Evolutionary conservation across 495 filamentous ascomycete genomes (phyloP), one percentile per base, ranked within the genome.

Genomic region (Peziza echinospora): DNA sequence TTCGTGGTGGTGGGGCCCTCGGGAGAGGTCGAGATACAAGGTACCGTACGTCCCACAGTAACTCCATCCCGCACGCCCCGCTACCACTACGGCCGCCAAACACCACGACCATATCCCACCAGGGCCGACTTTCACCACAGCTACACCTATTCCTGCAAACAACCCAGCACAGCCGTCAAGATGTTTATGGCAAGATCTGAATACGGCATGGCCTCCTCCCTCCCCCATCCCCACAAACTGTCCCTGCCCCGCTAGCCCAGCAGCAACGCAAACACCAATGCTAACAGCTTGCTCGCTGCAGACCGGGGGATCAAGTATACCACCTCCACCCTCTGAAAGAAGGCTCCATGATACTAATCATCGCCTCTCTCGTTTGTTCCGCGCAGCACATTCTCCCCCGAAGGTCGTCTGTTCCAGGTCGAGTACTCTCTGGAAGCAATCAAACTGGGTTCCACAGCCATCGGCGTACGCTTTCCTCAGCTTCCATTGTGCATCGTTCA

Each of bases 131-230:
- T 21, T 71, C 51, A 41, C 66, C 62, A 37, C 43, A 46, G 34
- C 52, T 42, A 53, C 53, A 56, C 49, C 41, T 44, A 30, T 23
- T 48, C 34, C 44, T 24, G 30, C 26, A 42, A 24, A 43, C 47
- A 51, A 40, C 45, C 13, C 45, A 48, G 48, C 43, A 60, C 63
- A 50, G 60, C 61, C 60, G 51, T 55, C 77, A 86, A 68, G 53
- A 94, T 94, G 89, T 97, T 97, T 76, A 94, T 97, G 71, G 89
- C 89, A 69, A 80, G 91, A 64, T 94, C 87, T 64, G 89, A 97
- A 89, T 97, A 97, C 69, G 89, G 89, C 93, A 71, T 70, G 75
- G 59, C 65, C 47, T 28, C 45, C 16, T 5, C 21, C 17, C 26
- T 46, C 8, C 41, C 2, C 41, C n/a, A 43, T 23, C 21, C 41